Percentiles rank a stretch among this genome's conserved stretches.
phyloP scores from a whole-genome alignment of 345 rosid genomes.

The Lepidium africanum region DNA sequence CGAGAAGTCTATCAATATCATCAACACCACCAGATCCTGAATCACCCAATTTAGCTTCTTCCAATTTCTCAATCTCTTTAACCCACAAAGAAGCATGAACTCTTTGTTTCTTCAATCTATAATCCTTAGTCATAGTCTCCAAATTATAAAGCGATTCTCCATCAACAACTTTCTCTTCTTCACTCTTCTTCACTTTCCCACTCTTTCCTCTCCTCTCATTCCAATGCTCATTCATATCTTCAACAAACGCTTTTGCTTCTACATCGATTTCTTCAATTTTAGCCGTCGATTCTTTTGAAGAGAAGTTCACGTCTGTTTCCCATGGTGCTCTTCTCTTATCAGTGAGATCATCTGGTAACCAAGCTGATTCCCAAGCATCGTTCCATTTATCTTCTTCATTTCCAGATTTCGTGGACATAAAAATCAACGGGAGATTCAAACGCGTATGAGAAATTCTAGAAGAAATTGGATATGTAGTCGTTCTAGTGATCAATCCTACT shows the following conservation, averaged over 20 bases:
- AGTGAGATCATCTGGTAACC: constrained; percentile 56
- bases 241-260: constrained; percentile 83
- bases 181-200: constrained; percentile 23
- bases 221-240: constrained; percentile 92
- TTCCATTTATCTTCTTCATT: constrained; percentile 76
- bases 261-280: constrained; percentile 44
- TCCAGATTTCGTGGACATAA: constrained; percentile 31
- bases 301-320: constrained; percentile 58
- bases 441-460: background rate
- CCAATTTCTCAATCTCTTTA: constrained; percentile 82
- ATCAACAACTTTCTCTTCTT: constrained; percentile 6
- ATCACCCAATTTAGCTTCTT: constrained; percentile 65
- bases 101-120: constrained; percentile 88
- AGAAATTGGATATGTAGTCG: background rate
- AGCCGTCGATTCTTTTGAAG: constrained; percentile 17
- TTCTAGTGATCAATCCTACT: constrained; percentile 8
- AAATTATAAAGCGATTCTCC: constrained; percentile 51
- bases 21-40: constrained; percentile 38
- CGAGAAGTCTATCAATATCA: constrained; percentile 82
- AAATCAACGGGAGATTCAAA: background rate
- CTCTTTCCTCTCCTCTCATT: constrained; percentile 49
- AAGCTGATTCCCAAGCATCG: constrained; percentile 89
- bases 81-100: constrained; percentile 82
- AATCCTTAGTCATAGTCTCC: constrained; percentile 85
- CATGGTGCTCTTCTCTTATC: constrained; percentile 60